Base-by-base conservation (phyloP, 768 basidiomycete species). In the Tulasnella calospora region DNA sequence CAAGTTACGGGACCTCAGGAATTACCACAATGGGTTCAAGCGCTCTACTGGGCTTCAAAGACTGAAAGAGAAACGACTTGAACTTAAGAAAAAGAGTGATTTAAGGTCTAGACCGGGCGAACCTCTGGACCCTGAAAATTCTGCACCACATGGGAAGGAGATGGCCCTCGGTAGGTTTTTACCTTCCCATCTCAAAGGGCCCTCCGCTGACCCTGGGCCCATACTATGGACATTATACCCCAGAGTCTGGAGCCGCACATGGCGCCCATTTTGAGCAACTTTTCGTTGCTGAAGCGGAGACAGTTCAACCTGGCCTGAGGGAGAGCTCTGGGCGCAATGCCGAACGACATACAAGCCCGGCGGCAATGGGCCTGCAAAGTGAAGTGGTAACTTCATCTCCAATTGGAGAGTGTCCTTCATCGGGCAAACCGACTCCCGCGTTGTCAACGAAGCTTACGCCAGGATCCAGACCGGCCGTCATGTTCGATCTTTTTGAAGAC, bases 101-200 rank as follows among this genome's bases (percentile, higher is more conserved):
- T 17, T 30, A 67, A 27, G 6, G 30, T 27, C 61, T 10, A 12
- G 19, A 6, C 61, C n/a, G 30, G 27, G 17, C 15, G 33, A 33
- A 15, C 4, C 10, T 35, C 27, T 35, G 61, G 61, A 67, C 61
- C 61, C 61, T 67, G 61, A 67, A 15, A 2, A 67, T 27, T 17
- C 33, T 33, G 30, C 13, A 35, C 61, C 27, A 17, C 6, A 67
- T 67, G 33, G 61, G 30, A 67, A 67, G 61, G 61, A 35, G 61
- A 67, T 30, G 61, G 61, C 61, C 61, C 61, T 67, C 61, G 30
- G 61, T 67, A 67, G 27, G 61, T 67, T 67, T 30, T 67, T 67
- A 17, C 27, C 61, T 33, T 67, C 6, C 27, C 27, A 27, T 17
- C 27, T 7, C 30, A 12, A 67, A 67, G 17, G 61, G 30, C 61